Percentiles rank a stretch among this genome's conserved stretches.
phyloP scores from a whole-genome alignment of 148 eudicot genomes.

The Persicaria tinctoria region DNA sequence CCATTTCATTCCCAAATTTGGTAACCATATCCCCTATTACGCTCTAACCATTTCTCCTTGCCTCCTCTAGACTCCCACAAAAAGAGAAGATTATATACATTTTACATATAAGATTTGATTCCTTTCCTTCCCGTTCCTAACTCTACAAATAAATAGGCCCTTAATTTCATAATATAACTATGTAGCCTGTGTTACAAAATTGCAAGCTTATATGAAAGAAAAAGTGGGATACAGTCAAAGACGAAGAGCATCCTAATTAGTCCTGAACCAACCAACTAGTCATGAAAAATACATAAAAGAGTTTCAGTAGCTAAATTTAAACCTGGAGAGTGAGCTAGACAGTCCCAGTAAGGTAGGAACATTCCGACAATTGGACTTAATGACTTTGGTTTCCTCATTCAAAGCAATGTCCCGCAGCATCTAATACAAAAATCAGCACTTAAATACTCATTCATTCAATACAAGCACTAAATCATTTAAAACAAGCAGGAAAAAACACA shows the following conservation, averaged over 20 bases:
- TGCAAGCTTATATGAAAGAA: background rate
- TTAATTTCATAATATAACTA: too few species aligned
- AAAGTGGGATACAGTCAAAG: background rate
- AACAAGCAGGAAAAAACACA: slow-evolving; percentile 14
- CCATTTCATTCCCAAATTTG: too few species aligned
- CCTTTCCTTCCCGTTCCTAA: too few species aligned
- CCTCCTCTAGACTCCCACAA: too few species aligned
- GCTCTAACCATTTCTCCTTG: too few species aligned
- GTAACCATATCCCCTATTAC: too few species aligned
- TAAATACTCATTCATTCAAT: background rate
- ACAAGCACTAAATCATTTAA: background rate
- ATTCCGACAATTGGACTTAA: slow-evolving; percentile 28
- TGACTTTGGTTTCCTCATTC: slow-evolving; percentile 63
- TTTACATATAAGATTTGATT: too few species aligned
- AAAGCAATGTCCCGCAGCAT: slow-evolving; percentile 72
- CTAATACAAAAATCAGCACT: slow-evolving; percentile 34
- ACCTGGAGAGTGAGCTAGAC: slow-evolving; percentile 85
- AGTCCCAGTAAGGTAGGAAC: slow-evolving; percentile 74
- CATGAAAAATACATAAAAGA: background rate
- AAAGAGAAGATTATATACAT: too few species aligned
- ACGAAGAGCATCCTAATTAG: background rate
- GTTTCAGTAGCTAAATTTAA: background rate
- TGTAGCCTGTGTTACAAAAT: background rate
- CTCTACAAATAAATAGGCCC: too few species aligned
- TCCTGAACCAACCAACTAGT: background rate